Evolutionary conservation across 2,329 filamentous ascomycete species (phyloP).

Genomic region (Elsinoe ampelina): DNA sequence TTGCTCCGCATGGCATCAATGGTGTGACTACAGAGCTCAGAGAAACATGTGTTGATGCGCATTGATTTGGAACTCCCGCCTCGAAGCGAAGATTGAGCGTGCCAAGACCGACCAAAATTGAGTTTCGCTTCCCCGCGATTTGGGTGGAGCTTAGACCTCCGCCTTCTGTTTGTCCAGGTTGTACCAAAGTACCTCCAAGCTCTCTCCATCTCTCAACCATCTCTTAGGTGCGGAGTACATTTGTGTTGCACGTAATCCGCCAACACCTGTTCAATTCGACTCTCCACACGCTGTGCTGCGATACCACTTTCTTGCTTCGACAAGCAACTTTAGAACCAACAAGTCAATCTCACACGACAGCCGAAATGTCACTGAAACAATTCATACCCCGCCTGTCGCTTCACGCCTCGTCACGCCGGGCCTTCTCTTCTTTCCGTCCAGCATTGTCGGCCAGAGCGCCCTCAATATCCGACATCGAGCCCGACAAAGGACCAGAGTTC

Average conservation of each 20-base stretch:
- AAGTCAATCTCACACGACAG: background rate
- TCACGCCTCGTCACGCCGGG: background rate
- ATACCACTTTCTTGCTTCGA: too few species aligned
- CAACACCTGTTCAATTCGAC: background rate
- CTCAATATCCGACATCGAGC: slow-evolving; percentile 76
- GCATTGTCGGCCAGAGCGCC: slow-evolving; percentile 41
- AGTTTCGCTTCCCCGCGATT: slow-evolving; percentile 12
- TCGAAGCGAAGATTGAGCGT: background rate
- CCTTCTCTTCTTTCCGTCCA: slow-evolving; percentile 3
- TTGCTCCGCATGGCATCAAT: slow-evolving; percentile 7
- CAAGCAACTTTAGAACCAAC: background rate
- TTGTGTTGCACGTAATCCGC: slow-evolving; percentile 2
- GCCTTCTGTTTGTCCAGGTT: background rate
- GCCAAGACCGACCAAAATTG: slow-evolving; percentile 6
- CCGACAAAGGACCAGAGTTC: slow-evolving; percentile 64
- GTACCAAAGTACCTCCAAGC: slow-evolving; percentile 11
- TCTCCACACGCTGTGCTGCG: too few species aligned
- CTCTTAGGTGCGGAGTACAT: slow-evolving; percentile 9
- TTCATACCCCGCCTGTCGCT: slow-evolving; percentile 6
- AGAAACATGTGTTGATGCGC: too few species aligned
- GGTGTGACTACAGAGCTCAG: background rate
- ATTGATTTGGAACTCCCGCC: background rate
- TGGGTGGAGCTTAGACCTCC: slow-evolving; percentile 5
- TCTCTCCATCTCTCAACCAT: slow-evolving; percentile 2
- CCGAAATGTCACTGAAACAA: slow-evolving; percentile 7